These are phyloP conservation scores for Leishmania lainsoni DNA, from an alignment of 208 protist species.

Conservation along the genomic window DNA sequence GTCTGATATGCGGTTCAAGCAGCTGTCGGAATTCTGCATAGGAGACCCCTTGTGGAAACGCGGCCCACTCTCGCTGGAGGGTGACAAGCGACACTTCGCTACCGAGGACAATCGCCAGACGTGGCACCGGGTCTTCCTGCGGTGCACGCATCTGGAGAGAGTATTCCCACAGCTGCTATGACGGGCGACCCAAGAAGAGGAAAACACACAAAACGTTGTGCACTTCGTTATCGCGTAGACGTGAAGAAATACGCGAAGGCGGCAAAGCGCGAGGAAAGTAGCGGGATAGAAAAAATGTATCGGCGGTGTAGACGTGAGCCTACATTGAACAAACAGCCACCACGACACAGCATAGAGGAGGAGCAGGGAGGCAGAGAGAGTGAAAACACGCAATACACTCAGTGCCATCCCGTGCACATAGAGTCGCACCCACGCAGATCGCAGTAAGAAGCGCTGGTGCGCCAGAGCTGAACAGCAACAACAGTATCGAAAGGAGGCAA, in stretches of 20 bases:
- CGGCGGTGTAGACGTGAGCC: background rate
- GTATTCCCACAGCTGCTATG: background rate
- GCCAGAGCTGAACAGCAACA: background rate
- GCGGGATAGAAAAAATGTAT: background rate
- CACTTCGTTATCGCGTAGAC: background rate
- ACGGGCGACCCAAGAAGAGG: background rate
- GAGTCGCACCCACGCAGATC: background rate
- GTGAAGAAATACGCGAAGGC: background rate
- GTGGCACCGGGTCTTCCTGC: slow-evolving; percentile 5
- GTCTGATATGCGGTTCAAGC: slow-evolving; percentile 7
- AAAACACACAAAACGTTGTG: background rate
- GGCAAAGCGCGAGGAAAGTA: background rate
- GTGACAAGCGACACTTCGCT: slow-evolving; percentile 5
- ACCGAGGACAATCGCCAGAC: slow-evolving; percentile 25
- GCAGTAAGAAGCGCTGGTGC: background rate
- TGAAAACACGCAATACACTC: background rate
- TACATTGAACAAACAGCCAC: background rate
- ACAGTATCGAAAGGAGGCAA: background rate
- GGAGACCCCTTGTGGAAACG: slow-evolving; percentile 23
- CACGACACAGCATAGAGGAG: background rate
- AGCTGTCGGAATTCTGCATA: slow-evolving; percentile 27
- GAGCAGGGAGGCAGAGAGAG: background rate
- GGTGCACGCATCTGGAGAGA: slow-evolving; percentile 11
- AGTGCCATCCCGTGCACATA: background rate
- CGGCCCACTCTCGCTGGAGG: slow-evolving; percentile 12